Evolutionary conservation across 192 early-diverging fungal species (phyloP).

Genomic region (Helicostylum pulchrum): DNA sequence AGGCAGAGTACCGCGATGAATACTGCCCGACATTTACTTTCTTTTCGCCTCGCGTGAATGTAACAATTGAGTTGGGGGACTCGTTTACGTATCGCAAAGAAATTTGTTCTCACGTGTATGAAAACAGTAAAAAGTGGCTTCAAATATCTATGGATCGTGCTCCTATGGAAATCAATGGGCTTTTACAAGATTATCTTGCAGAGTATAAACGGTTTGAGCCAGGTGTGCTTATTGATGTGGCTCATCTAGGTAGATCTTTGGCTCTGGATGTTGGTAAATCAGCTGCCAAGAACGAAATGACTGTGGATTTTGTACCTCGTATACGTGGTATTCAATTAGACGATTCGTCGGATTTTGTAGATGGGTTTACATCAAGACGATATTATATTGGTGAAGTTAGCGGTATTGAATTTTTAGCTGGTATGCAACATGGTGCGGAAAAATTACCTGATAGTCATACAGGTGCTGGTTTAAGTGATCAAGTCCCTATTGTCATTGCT

Average conservation of each 20-base stretch:
- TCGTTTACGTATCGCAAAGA: slow-evolving; percentile 69
- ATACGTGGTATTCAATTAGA: slow-evolving; percentile 42
- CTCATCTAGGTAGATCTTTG: slow-evolving; percentile 69
- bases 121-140: slow-evolving; percentile 68
- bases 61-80: slow-evolving; percentile 72
- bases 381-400: slow-evolving; percentile 49
- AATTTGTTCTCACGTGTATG: slow-evolving; percentile 57
- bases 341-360: slow-evolving; percentile 52
- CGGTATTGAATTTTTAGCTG: slow-evolving; percentile 30
- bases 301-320: slow-evolving; percentile 27
- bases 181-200: slow-evolving; percentile 67
- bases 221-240: slow-evolving; percentile 43
- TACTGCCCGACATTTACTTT: slow-evolving; percentile 72
- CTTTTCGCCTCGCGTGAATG: slow-evolving; percentile 53
- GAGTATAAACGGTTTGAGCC: slow-evolving; percentile 53
- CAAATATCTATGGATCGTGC: slow-evolving; percentile 56
- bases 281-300: slow-evolving; percentile 20
- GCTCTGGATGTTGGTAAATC: slow-evolving; percentile 60
- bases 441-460: slow-evolving; percentile 7
- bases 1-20: slow-evolving; percentile 71
- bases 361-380: slow-evolving; percentile 46
- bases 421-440: background rate
- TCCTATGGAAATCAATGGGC: slow-evolving; percentile 67
- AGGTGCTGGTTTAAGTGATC: slow-evolving; percentile 26
- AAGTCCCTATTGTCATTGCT: slow-evolving; percentile 34